Base-by-base conservation (phyloP, 2,329 filamentous ascomycete genomes). In the Cytospora leucostoma region DNA sequence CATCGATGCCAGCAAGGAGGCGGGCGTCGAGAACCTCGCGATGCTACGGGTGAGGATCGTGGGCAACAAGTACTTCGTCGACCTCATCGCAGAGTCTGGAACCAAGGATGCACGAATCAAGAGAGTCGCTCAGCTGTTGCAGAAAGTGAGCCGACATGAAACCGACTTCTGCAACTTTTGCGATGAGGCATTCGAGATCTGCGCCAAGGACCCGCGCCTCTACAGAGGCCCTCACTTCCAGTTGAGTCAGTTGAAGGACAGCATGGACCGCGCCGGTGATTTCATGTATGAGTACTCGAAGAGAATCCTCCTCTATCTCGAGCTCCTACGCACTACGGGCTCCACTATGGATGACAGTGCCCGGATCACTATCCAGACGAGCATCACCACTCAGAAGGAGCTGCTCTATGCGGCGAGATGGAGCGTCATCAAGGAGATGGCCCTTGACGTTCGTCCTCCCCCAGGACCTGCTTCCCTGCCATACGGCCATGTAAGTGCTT, bases 231-330 rank as follows among this genome's bases (percentile, higher is more conserved):
- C 13, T 49, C 40, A 61, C n/a, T 53, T 53, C 21, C 40, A 17
- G 27, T 53, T 61, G 35, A 37, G 21, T n/a, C 19, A 10, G 21
- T 27, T 61, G 6, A 51, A 56, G 15, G 32, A 32, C 19, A n/a
- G 40, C 13, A n/a, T 61, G 33, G 21, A 47, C 27, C 21, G 50
- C 32, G 35, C 32, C 33, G 53, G 57, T 17, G 57, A 61, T 35
- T 61, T 35, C 4, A 35, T 37, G 15, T 53, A 51, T 10, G 62
- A 64, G 53, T 56, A 38, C 44, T 49, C 53, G 19, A 64, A 51
- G 53, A 53, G 62, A 44, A 13, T 64, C 13, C 7, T 56, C n/a
- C 57, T 64, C 17, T 64, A 56, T 19, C 10, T 61, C 19, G 44
- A 64, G 3, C 34, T 56, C 27, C 52, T 49, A 2, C 27, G 35